Percentiles rank a stretch among this genome's conserved stretches.
phyloP scores from a whole-genome alignment of 2,329 filamentous ascomycete genomes.

The Fusarium compactum region DNA sequence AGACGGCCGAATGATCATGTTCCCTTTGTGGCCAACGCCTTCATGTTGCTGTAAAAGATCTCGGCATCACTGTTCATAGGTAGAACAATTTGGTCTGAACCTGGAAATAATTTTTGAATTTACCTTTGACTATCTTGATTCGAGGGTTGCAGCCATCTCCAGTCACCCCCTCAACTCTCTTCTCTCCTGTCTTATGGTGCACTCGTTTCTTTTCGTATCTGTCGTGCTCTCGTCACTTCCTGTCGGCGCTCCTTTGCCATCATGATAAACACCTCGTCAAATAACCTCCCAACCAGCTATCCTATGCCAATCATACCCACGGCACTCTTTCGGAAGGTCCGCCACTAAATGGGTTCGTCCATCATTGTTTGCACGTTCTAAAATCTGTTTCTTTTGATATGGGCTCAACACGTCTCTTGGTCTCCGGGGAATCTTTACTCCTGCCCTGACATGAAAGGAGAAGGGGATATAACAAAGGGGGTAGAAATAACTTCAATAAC shows the following conservation, averaged over 20 bases:
- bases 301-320: slow-evolving; percentile 43
- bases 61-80: background rate
- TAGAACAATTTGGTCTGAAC: background rate
- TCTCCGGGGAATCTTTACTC: slow-evolving; percentile 48
- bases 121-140: slow-evolving; percentile 22
- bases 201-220: slow-evolving; percentile 9
- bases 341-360: slow-evolving; percentile 43
- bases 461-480: slow-evolving; percentile 48
- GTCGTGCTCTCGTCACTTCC: background rate
- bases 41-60: background rate
- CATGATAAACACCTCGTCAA: slow-evolving; percentile 6
- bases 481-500: slow-evolving; percentile 44
- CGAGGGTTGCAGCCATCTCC: slow-evolving; percentile 5
- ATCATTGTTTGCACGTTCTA: slow-evolving; percentile 50
- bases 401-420: slow-evolving; percentile 45
- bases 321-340: slow-evolving; percentile 43
- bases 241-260: slow-evolving; percentile 3
- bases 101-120: slow-evolving; percentile 32
- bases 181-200: slow-evolving; percentile 12
- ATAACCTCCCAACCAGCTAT: slow-evolving; percentile 16
- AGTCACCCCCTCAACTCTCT: slow-evolving; percentile 18
- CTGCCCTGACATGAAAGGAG: slow-evolving; percentile 45
- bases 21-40: background rate
- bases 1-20: background rate
- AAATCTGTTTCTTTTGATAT: slow-evolving; percentile 47